Conservation (phyloP, 345 rosid species). For the Litchi chinensis region DNA sequence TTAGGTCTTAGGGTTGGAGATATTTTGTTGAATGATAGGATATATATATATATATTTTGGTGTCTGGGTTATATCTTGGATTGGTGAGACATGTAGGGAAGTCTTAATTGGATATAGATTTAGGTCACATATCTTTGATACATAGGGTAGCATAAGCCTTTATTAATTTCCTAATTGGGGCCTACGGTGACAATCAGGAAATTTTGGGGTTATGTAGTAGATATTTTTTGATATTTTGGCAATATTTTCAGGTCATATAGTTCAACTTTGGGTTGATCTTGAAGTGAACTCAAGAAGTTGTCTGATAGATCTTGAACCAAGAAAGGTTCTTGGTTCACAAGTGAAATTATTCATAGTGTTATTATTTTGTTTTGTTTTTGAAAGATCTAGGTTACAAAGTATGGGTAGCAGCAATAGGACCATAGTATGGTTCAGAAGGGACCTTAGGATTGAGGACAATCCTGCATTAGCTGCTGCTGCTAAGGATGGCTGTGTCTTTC, state of each 20-base stretch:
- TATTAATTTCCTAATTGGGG: not conserved
- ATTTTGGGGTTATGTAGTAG: constrained; percentile 7
- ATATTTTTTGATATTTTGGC: constrained; percentile 6
- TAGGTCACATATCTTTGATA: constrained; percentile 29
- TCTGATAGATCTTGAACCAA: not conserved
- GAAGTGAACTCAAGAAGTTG: no score
- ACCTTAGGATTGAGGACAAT: constrained; percentile 91
- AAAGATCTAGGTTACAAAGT: constrained; percentile 20
- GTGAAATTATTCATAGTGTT: not conserved
- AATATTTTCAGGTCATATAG: not conserved
- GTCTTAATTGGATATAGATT: not conserved
- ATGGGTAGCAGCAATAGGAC: constrained; percentile 58
- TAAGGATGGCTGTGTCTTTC: constrained; percentile 72
- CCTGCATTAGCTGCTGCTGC: constrained; percentile 97
- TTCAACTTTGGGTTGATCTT: not conserved
- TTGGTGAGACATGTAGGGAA: constrained; percentile 24
- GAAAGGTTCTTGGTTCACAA: constrained; percentile 12
- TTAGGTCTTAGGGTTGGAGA: constrained; percentile 4
- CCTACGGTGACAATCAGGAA: not conserved
- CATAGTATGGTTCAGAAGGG: constrained; percentile 96
- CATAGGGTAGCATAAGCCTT: not conserved
- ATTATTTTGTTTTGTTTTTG: not conserved
- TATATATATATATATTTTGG: not conserved
- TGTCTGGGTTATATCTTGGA: constrained; percentile 1
- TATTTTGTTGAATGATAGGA: constrained; percentile 14